Base-by-base conservation (phyloP, 768 basidiomycete species). In the Calocybe indica region DNA sequence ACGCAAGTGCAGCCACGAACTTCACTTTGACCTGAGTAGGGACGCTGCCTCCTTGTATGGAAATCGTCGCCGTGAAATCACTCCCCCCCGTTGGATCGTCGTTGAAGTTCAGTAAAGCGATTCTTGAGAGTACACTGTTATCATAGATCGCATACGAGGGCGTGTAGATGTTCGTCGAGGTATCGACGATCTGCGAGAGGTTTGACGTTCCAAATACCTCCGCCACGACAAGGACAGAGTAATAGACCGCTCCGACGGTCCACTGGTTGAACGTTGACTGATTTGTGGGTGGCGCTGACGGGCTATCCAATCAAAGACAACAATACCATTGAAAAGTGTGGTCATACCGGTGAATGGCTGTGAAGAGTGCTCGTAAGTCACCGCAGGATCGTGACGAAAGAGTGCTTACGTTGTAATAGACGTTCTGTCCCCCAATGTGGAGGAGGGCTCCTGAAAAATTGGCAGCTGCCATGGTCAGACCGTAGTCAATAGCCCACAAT, bases 121-220 rank as follows among this genome's bases (percentile, higher is more conserved):
- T 71, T 37, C 83, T 75, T 7, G 73, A 72, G 3, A 83, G 77
- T 3, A 61, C 67, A 12, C 79, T 79, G 48, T 83, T 74, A 60
- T 92, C 86, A 58, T 90, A 91, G 45, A 92, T 76, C 5, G 77
- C 85, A 58, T 89, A 85, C 6, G 76, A 71, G 49, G 88, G 84
- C 5, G 83, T 85, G 52, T 66, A 78, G 10, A 71, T 66, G 54
- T 77, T 79, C 40, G 73, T 71, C n/a, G 61, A 60, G 31, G 88
- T 70, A 62, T 92, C 89, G 32, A 86, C 64, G 30, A 92, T 72
- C 50, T 78, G 85, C 1, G 85, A 79, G 1, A 62, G 67, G 62
- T 82, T 82, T 36, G 77, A 75, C 39, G 73, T 68, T n/a, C 86
- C 88, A 31, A 91, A 70, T 3, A 75, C 72, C 61, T 92, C 89